Percentiles rank a stretch among this genome's conserved stretches.
These are phyloP conservation scores for Coniochaeta hoffmannii DNA, from an alignment of 2,329 filamentous ascomycete genomes.

Conservation along the genomic window DNA sequence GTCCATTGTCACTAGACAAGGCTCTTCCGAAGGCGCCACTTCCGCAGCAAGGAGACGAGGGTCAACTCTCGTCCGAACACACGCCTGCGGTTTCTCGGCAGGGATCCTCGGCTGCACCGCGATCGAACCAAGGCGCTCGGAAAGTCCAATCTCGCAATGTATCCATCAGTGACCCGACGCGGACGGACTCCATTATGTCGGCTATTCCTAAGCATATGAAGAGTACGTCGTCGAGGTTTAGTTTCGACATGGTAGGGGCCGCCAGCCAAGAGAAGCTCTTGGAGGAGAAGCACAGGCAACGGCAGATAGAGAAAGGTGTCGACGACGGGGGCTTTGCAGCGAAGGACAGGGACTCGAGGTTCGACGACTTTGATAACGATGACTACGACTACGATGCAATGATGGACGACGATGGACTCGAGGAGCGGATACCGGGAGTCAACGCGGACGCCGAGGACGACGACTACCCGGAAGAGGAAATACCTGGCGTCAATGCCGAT, in stretches of 20 bases:
- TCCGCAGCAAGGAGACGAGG: neutral
- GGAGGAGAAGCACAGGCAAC: constrained; percentile 65
- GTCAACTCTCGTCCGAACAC: neutral
- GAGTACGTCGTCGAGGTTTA: constrained; percentile 73
- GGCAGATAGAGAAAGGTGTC: constrained; percentile 53
- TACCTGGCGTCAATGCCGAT: constrained; percentile 42
- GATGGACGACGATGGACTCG: constrained; percentile 57
- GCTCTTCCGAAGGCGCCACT: constrained; percentile 5
- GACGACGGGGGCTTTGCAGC: constrained; percentile 21
- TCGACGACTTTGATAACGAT: constrained; percentile 57
- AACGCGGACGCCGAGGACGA: constrained; percentile 28
- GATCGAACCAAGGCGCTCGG: constrained; percentile 25
- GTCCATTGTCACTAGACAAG: constrained; percentile 5
- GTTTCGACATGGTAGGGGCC: constrained; percentile 70
- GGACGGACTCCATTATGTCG: constrained; percentile 33
- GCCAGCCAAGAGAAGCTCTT: constrained; percentile 61
- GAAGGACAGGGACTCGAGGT: constrained; percentile 41
- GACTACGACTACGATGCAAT: constrained; percentile 54
- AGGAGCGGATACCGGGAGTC: constrained; percentile 58
- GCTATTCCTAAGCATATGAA: constrained; percentile 59
- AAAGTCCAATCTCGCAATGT: constrained; percentile 42
- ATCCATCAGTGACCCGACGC: constrained; percentile 42
- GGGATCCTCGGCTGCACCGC: constrained; percentile 11
- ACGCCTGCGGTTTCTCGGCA: neutral
- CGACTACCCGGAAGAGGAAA: constrained; percentile 53